Conservation (phyloP, 1,139 yeast genomes). For the Kodamaea fungicola region DNA sequence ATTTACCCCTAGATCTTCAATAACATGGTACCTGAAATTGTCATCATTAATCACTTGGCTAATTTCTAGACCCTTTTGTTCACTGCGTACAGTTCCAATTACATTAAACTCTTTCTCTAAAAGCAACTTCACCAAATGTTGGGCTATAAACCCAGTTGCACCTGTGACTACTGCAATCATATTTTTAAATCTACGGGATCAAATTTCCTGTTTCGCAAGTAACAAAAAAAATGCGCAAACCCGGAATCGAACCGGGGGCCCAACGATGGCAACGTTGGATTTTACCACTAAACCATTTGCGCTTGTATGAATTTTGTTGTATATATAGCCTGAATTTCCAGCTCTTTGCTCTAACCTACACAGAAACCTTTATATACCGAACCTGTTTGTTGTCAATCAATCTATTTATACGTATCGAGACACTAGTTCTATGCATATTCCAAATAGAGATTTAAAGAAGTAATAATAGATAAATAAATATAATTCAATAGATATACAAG, state of each 20-base stretch:
- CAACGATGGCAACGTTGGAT: conserved; percentile 1
- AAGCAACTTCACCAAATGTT: conserved; percentile 25
- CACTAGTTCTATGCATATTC: too few relatives aligned
- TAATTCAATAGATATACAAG: too few relatives aligned
- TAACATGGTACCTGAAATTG: conserved; percentile 30
- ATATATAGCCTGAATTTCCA: too few relatives aligned
- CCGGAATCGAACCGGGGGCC: conserved; percentile 1
- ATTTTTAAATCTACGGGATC: conserved; percentile 1
- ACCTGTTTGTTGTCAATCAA: too few relatives aligned
- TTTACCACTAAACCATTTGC: conserved; percentile 1
- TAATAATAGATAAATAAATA: too few relatives aligned
- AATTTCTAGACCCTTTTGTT: conserved; percentile 28
- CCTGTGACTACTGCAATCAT: conserved; percentile 33
- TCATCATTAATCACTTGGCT: conserved; percentile 4
- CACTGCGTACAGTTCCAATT: conserved; percentile 35
- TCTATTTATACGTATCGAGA: too few relatives aligned
- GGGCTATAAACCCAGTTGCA: conserved; percentile 42
- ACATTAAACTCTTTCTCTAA: conserved; percentile 27
- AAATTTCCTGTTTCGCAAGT: too few relatives aligned
- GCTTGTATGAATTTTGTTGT: not conserved
- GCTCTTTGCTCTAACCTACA: too few relatives aligned
- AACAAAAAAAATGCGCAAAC: not conserved
- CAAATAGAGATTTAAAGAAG: too few relatives aligned
- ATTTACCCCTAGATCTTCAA: conserved; percentile 13
- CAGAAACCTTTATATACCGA: too few relatives aligned